phyloP scores from a whole-genome alignment of 768 basidiomycete species.

The Phylloporus sp. region DNA sequence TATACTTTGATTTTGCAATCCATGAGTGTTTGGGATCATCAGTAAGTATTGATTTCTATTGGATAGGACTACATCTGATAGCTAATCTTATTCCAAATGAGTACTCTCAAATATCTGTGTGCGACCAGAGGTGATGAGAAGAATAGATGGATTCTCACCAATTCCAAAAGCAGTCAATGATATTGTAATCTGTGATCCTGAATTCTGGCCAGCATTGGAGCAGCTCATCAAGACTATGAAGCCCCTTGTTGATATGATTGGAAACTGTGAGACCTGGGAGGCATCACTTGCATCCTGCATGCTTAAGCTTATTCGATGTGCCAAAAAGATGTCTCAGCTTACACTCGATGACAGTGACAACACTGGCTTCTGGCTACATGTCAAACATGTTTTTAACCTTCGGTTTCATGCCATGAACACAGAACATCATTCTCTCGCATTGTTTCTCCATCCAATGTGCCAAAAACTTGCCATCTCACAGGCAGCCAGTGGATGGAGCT shows the following conservation, averaged over 20 bases:
- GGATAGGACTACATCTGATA: neutral
- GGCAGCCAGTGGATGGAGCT: neutral
- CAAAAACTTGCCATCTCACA: neutral
- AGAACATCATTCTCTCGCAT: neutral
- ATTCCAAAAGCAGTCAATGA: neutral
- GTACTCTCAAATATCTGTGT: neutral
- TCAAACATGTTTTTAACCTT: neutral
- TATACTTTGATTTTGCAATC: neutral
- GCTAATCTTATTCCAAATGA: neutral
- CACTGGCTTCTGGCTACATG: neutral
- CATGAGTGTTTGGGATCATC: neutral
- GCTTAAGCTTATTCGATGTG: neutral
- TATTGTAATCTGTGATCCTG: neutral
- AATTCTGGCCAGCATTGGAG: neutral
- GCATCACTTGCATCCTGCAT: neutral
- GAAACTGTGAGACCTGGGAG: neutral
- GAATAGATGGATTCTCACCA: neutral
- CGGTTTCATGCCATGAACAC: neutral
- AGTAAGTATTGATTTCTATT: neutral
- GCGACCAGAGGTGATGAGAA: neutral
- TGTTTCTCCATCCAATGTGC: neutral
- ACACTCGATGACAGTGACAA: neutral
- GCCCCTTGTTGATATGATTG: neutral
- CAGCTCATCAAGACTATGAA: neutral
- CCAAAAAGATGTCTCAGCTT: neutral